Evolutionary conservation across 768 basidiomycete species (phyloP).

Genomic region (Scleroderma citrinum): DNA sequence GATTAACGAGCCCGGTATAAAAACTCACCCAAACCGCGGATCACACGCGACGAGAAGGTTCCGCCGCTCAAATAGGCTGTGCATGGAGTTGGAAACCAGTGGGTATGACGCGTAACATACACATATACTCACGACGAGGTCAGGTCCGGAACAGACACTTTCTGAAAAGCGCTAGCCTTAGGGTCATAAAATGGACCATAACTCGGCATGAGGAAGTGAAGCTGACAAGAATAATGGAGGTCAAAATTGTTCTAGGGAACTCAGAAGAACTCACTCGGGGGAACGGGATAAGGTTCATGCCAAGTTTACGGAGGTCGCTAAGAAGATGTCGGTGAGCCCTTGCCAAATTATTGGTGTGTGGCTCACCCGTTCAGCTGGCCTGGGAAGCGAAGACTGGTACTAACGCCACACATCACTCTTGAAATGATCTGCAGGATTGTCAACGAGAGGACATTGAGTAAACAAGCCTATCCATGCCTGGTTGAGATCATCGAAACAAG

Average conservation of each 20-base stretch:
- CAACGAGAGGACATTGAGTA: not conserved
- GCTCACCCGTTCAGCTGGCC: slow-evolving; percentile 84
- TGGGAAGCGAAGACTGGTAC: slow-evolving; percentile 89
- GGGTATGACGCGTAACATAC: not conserved
- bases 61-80: slow-evolving; percentile 71
- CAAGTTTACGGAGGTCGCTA: slow-evolving; percentile 84
- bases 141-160: slow-evolving; percentile 58
- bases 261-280: slow-evolving; percentile 59
- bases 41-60: slow-evolving; percentile 82
- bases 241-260: not conserved
- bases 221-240: slow-evolving; percentile 35
- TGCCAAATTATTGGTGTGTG: not conserved
- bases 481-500: slow-evolving; percentile 66
- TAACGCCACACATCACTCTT: slow-evolving; percentile 91
- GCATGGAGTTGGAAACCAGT: slow-evolving; percentile 1
- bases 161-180: slow-evolving; percentile 54
- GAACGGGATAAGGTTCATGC: slow-evolving; percentile 94
- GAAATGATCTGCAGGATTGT: slow-evolving; percentile 52
- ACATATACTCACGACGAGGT: slow-evolving; percentile 56
- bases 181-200: slow-evolving; percentile 85
- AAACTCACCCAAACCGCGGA: slow-evolving; percentile 60
- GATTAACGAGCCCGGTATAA: not conserved
- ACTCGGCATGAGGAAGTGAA: slow-evolving; percentile 95
- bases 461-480: slow-evolving; percentile 34
- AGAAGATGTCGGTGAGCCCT: not conserved